Percentiles rank a stretch among this genome's conserved stretches.
Evolutionary conservation across 2,329 filamentous ascomycete species (phyloP).

Genomic region (Sarocladium brachiariae): DNA sequence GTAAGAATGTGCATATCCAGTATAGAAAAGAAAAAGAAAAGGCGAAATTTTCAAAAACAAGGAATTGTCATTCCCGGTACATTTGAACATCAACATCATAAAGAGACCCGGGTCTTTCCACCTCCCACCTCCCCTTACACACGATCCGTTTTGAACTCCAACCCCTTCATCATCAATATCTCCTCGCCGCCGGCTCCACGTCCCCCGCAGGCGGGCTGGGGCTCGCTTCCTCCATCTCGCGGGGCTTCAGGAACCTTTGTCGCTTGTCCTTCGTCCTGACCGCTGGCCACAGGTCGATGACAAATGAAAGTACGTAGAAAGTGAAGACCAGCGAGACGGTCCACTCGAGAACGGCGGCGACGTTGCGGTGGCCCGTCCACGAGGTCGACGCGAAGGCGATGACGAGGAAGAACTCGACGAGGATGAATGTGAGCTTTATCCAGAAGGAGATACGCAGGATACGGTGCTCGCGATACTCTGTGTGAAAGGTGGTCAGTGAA

Average conservation of each 20-base stretch:
- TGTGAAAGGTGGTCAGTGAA: neutral
- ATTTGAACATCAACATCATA: too few species aligned
- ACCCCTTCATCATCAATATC: neutral
- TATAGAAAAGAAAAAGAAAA: too few species aligned
- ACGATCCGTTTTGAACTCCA: neutral
- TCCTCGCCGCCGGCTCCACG: neutral
- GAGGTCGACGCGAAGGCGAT: slow-evolving; percentile 62
- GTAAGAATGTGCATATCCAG: too few species aligned
- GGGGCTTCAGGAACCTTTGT: slow-evolving; percentile 23
- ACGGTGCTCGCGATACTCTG: slow-evolving; percentile 65
- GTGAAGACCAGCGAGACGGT: slow-evolving; percentile 77
- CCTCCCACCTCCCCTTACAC: too few species aligned
- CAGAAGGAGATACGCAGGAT: slow-evolving; percentile 75
- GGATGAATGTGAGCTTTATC: slow-evolving; percentile 78
- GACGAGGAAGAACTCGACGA: slow-evolving; percentile 68
- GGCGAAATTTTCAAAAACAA: too few species aligned
- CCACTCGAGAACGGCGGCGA: slow-evolving; percentile 74
- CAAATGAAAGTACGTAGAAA: slow-evolving; percentile 81
- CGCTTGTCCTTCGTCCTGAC: slow-evolving; percentile 45
- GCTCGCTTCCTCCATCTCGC: slow-evolving; percentile 18
- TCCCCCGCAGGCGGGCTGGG: neutral
- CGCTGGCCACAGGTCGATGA: slow-evolving; percentile 79
- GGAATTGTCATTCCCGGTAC: too few species aligned
- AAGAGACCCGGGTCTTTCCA: too few species aligned
- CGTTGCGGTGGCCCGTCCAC: slow-evolving; percentile 45